Percentiles rank a stretch among this genome's conserved stretches.
Evolutionary conservation across 345 rosid species (phyloP).

Genomic region (Kernera saxatilis): DNA sequence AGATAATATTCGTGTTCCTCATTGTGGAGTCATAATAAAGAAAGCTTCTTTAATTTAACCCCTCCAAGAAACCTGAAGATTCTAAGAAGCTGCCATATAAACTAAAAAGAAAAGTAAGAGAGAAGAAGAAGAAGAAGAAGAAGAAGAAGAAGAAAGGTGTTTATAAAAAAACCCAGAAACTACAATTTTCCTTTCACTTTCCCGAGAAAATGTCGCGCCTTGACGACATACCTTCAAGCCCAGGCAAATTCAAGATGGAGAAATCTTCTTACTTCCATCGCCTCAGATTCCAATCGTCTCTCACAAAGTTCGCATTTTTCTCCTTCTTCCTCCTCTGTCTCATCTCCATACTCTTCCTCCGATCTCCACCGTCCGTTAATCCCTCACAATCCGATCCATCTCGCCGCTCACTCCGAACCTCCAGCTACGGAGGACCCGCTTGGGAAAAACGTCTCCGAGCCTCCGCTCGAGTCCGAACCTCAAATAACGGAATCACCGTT

Average conservation of each 20-base stretch:
- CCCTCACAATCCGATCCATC: slow-evolving; percentile 60
- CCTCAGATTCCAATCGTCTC: slow-evolving; percentile 63
- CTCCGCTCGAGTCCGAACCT: slow-evolving; percentile 64
- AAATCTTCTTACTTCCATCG: slow-evolving; percentile 58
- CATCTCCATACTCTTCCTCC: slow-evolving; percentile 76
- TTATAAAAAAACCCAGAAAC: not conserved
- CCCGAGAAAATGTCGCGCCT: slow-evolving; percentile 56
- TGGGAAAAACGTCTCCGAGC: slow-evolving; percentile 68
- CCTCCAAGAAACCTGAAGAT: slow-evolving; percentile 55
- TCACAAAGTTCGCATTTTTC: slow-evolving; percentile 80
- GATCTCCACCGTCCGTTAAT: slow-evolving; percentile 56
- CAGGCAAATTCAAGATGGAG: slow-evolving; percentile 97
- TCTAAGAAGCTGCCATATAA: slow-evolving; percentile 25
- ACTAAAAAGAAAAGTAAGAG: not conserved
- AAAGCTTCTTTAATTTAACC: slow-evolving; percentile 19
- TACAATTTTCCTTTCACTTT: not conserved
- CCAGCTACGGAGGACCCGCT: slow-evolving; percentile 70
- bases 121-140: not conserved
- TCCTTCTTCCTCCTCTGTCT: slow-evolving; percentile 67
- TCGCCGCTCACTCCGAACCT: slow-evolving; percentile 73
- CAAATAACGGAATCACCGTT: slow-evolving; percentile 61
- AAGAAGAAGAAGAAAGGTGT: not conserved
- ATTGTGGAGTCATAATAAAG: slow-evolving; percentile 19
- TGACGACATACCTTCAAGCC: slow-evolving; percentile 77
- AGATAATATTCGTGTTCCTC: slow-evolving; percentile 3